phyloP scores from a whole-genome alignment of 106 monocot genomes.

The Acorus gramineus region DNA sequence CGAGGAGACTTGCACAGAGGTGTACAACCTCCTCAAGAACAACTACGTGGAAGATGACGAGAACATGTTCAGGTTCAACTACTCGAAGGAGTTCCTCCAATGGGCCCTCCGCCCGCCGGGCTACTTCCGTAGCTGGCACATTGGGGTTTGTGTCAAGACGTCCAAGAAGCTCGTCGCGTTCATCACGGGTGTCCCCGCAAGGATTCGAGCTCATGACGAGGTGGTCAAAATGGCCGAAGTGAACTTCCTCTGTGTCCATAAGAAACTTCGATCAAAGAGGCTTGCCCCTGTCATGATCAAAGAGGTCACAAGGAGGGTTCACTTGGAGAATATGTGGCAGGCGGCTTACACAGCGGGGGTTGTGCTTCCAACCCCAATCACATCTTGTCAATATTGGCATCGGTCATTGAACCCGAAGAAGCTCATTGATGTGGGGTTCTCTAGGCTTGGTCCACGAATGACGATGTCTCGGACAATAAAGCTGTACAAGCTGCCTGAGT shows the following conservation, averaged over 20 bases:
- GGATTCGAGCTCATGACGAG: constrained; percentile 44
- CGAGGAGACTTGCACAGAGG: constrained; percentile 40
- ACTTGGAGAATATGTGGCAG: constrained; percentile 70
- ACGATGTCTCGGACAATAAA: constrained; percentile 66
- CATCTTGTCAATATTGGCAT: constrained; percentile 75
- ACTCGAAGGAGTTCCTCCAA: constrained; percentile 63
- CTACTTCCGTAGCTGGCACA: constrained; percentile 65
- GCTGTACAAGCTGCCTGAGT: constrained; percentile 56
- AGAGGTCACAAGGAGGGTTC: constrained; percentile 64
- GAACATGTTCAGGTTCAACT: constrained; percentile 93
- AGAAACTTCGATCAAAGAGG: constrained; percentile 73
- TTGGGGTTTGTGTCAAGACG: constrained; percentile 61
- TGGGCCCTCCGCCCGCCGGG: constrained; percentile 82
- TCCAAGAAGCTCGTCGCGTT: constrained; percentile 79
- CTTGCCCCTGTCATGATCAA: constrained; percentile 78
- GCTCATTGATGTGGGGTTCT: constrained; percentile 72
- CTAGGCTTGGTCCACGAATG: constrained; percentile 59
- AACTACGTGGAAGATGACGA: constrained; percentile 95
- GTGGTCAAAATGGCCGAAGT: constrained; percentile 68
- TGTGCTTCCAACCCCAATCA: constrained; percentile 58
- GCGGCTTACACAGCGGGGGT: constrained; percentile 76
- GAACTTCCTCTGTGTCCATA: constrained; percentile 78
- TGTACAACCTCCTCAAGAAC: constrained; percentile 57
- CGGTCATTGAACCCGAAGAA: constrained; percentile 75
- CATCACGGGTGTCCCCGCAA: constrained; percentile 70